phyloP scores from a whole-genome alignment of 2,329 filamentous ascomycete species.

The Talaromyces sp. region DNA sequence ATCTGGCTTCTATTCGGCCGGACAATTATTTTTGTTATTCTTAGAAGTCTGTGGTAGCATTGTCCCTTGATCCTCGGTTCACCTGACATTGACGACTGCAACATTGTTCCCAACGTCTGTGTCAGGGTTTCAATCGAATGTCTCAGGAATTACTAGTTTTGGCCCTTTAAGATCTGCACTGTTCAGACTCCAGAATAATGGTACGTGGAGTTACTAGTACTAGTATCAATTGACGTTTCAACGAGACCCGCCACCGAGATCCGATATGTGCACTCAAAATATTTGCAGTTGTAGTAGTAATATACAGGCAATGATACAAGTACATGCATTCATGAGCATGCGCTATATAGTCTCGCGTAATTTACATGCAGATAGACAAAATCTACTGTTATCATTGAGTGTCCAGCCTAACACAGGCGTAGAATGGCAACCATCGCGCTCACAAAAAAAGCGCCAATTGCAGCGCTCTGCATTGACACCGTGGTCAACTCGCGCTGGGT shows the following conservation, averaged over 20 bases:
- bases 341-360: not conserved
- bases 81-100: not conserved
- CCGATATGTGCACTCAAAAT: not conserved
- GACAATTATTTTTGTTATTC: not conserved
- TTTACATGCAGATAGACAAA: not conserved
- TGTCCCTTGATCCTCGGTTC: not conserved
- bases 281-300: not conserved
- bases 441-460: slow-evolving; percentile 60
- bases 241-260: not conserved
- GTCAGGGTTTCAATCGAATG: not conserved
- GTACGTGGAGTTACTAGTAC: too few relatives aligned
- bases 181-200: too few relatives aligned
- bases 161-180: not conserved
- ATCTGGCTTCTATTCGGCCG: not conserved
- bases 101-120: not conserved
- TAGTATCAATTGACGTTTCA: not conserved
- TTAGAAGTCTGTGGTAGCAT: not conserved
- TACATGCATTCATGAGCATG: not conserved
- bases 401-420: slow-evolving; percentile 34
- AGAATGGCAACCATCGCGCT: slow-evolving; percentile 50
- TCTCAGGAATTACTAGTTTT: not conserved
- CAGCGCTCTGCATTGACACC: slow-evolving; percentile 63
- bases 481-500: slow-evolving; percentile 67
- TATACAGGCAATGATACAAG: not conserved
- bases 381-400: not conserved